These are phyloP conservation scores for Pseudogymnoascus sp. DNA, from an alignment of 2,329 filamentous ascomycete genomes.

Conservation along the genomic window DNA sequence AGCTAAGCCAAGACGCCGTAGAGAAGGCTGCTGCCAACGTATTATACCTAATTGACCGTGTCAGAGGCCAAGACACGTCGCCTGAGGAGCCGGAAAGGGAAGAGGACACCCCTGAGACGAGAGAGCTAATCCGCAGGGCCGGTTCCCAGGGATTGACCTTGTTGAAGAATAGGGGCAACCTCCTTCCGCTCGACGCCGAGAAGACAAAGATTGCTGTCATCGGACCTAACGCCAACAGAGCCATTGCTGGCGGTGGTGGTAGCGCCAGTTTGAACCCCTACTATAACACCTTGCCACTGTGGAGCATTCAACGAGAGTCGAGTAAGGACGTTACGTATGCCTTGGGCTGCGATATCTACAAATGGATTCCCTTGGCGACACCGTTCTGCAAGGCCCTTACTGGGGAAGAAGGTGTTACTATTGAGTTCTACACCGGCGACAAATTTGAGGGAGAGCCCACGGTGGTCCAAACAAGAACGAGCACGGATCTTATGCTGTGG, in stretches of 20 bases:
- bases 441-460: constrained; percentile 52
- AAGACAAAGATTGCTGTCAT: constrained; percentile 58
- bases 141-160: constrained; percentile 58
- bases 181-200: constrained; percentile 52
- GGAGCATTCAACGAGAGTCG: constrained; percentile 51
- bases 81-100: constrained; percentile 51
- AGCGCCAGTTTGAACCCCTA: constrained; percentile 64
- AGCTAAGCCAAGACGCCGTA: constrained; percentile 43
- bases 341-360: constrained; percentile 56
- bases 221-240: constrained; percentile 60
- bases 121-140: constrained; percentile 52
- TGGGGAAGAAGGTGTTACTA: constrained; percentile 53
- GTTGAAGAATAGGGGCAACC: constrained; percentile 53
- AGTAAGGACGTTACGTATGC: constrained; percentile 53
- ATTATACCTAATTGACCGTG: constrained; percentile 53
- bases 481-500: constrained; percentile 65
- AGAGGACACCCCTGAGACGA: constrained; percentile 51
- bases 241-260: constrained; percentile 62
- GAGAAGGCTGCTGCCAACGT: constrained; percentile 55
- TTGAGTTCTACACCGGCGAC: constrained; percentile 61
- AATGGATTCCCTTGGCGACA: constrained; percentile 59
- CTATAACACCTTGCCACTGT: constrained; percentile 58
- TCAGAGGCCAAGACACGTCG: constrained; percentile 53
- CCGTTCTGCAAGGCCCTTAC: constrained; percentile 50
- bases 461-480: constrained; percentile 51